phyloP scores from a whole-genome alignment of 176 grass and related monocot species.

The Guadua angustifolia region DNA sequence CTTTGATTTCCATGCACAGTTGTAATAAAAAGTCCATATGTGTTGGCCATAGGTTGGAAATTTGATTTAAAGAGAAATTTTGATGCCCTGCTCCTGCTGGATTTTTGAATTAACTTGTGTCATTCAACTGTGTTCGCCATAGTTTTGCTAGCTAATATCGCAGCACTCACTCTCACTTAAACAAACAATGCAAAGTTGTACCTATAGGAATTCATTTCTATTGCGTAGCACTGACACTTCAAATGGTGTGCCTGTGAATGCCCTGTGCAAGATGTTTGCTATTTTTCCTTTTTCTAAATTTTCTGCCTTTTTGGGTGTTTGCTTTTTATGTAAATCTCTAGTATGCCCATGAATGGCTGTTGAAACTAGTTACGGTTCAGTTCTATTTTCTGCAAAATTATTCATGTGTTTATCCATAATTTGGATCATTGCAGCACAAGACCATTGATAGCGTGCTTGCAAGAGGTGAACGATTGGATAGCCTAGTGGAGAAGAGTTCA shows the following conservation, averaged over 20 bases:
- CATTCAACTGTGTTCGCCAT: not conserved
- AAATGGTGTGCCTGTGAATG: not conserved
- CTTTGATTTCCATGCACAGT: not conserved
- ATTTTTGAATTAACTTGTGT: no score
- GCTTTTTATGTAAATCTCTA: not conserved
- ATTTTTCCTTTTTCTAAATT: not conserved
- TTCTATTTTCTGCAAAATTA: not conserved
- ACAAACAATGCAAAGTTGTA: not conserved
- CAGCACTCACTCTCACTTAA: not conserved
- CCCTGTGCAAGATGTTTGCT: not conserved
- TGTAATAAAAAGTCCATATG: not conserved
- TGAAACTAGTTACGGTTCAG: not conserved
- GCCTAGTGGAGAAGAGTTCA: conserved; percentile 88
- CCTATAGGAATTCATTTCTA: not conserved
- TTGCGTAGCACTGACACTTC: not conserved
- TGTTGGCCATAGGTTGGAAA: no score
- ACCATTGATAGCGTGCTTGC: conserved; percentile 85
- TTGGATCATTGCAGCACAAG: conserved; percentile 73
- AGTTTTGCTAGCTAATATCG: not conserved
- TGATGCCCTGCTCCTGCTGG: no score
- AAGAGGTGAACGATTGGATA: conserved; percentile 83
- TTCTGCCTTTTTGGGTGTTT: not conserved
- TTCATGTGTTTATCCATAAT: conserved; percentile 5
- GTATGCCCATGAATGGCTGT: not conserved
- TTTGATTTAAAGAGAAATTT: no score